Percentiles rank a stretch among this genome's conserved stretches.
phyloP scores from a whole-genome alignment of 2,329 filamentous ascomycete species.

The Iodosphaeria phyllophila region DNA sequence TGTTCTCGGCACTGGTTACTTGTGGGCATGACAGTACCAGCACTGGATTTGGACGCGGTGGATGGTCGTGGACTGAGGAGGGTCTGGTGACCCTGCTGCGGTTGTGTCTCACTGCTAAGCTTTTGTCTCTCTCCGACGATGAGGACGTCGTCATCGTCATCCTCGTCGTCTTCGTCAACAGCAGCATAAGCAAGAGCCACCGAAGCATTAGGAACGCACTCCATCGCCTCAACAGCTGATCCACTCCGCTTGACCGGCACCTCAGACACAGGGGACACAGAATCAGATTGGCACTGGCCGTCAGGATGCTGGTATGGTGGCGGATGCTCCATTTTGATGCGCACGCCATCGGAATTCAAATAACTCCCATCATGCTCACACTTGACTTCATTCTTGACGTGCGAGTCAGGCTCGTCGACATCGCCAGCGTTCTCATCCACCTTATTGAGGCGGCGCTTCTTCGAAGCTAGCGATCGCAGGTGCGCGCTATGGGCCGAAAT shows the following conservation, averaged over 20 bases:
- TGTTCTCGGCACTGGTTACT: too few relatives aligned
- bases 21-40: too few relatives aligned
- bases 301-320: background rate
- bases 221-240: too few relatives aligned
- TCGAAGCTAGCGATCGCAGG: constrained; percentile 6
- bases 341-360: constrained; percentile 12
- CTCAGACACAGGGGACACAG: background rate
- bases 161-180: constrained; percentile 7
- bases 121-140: constrained; percentile 8
- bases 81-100: constrained; percentile 5
- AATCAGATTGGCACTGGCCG: background rate
- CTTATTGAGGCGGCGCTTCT: constrained; percentile 16
- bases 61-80: too few relatives aligned
- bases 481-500: too few relatives aligned
- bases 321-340: constrained; percentile 5
- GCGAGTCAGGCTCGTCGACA: constrained; percentile 14
- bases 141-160: constrained; percentile 13
- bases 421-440: constrained; percentile 16
- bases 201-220: background rate
- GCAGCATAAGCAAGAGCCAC: constrained; percentile 2
- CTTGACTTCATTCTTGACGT: constrained; percentile 16
- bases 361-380: constrained; percentile 12
- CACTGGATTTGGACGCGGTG: too few relatives aligned
- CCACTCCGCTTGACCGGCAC: too few relatives aligned
- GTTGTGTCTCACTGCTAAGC: constrained; percentile 4